Conservation (phyloP, 345 rosid species). For the Luvunga scandens region DNA sequence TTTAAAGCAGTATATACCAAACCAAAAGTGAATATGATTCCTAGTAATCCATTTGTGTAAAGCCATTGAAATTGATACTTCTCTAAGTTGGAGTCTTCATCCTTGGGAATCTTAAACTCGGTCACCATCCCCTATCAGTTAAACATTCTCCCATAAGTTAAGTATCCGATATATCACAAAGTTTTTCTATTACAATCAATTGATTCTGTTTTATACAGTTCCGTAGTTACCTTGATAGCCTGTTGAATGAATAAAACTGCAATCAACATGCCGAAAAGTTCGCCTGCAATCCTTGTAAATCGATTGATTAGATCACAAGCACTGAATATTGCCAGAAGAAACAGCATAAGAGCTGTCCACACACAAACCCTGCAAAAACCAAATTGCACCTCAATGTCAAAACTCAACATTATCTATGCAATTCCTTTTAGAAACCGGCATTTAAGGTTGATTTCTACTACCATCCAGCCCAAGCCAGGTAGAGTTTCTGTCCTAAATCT, state of each 20-base stretch:
- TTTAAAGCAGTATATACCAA: constrained; percentile 63
- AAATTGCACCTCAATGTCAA: neutral
- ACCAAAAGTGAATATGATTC: constrained; percentile 66
- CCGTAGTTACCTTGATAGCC: constrained; percentile 57
- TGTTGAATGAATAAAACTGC: constrained; percentile 78
- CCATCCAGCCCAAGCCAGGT: constrained; percentile 93
- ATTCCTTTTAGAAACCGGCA: neutral
- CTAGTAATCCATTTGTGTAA: constrained; percentile 68
- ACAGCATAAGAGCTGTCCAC: constrained; percentile 79
- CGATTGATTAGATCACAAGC: constrained; percentile 65
- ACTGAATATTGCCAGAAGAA: constrained; percentile 58
- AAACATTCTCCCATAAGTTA: neutral
- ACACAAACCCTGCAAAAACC: constrained; percentile 69
- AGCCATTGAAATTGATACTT: constrained; percentile 67
- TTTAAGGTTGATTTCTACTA: constrained; percentile 6
- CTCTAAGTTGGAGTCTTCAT: constrained; percentile 37
- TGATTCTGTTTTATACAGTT: neutral
- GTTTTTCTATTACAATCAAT: neutral
- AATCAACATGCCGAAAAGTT: constrained; percentile 83
- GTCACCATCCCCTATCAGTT: constrained; percentile 57
- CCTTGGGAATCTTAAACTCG: constrained; percentile 55
- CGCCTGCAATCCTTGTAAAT: constrained; percentile 83
- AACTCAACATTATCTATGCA: neutral
- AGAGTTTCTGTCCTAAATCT: constrained; percentile 59
- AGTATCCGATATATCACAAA: neutral